These are phyloP conservation scores for Wakefieldia striispora DNA, from an alignment of 768 basidiomycete species.

Conservation along the genomic window DNA sequence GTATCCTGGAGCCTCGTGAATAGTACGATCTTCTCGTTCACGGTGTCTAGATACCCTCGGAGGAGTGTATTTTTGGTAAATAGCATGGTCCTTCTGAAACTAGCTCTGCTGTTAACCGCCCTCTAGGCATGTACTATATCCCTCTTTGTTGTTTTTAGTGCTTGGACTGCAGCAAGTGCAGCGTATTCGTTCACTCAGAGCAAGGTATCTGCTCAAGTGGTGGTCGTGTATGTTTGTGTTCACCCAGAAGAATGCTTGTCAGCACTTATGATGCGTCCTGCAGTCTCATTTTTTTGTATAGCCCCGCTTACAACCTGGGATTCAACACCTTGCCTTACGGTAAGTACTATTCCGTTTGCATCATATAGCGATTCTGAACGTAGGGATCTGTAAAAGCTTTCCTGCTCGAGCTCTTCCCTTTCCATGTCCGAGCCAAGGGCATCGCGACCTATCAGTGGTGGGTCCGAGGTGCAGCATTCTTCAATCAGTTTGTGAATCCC, in stretches of 20 bases:
- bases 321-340: conserved; percentile 9
- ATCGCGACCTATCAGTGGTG: conserved; percentile 61
- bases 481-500: conserved; percentile 12
- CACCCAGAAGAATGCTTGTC: neutral
- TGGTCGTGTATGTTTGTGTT: conserved; percentile 6
- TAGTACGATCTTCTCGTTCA: conserved; percentile 1
- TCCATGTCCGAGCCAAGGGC: conserved; percentile 58
- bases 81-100: neutral
- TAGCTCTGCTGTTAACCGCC: neutral
- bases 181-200: conserved; percentile 15
- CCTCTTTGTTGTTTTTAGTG: conserved; percentile 9
- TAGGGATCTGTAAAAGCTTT: conserved; percentile 40
- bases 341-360: neutral
- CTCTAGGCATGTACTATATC: conserved; percentile 13
- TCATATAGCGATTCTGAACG: neutral
- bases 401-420: conserved; percentile 69
- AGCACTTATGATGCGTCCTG: neutral
- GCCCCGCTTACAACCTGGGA: conserved; percentile 14
- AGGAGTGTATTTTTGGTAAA: conserved; percentile 15
- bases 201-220: conserved; percentile 1
- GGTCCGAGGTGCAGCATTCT: conserved; percentile 36
- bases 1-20: conserved; percentile 12
- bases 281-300: conserved; percentile 20
- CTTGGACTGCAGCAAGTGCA: conserved; percentile 20
- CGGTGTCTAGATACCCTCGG: conserved; percentile 15